Conservation (phyloP, 805 yeast species). For the Lipomyces yamadae region DNA sequence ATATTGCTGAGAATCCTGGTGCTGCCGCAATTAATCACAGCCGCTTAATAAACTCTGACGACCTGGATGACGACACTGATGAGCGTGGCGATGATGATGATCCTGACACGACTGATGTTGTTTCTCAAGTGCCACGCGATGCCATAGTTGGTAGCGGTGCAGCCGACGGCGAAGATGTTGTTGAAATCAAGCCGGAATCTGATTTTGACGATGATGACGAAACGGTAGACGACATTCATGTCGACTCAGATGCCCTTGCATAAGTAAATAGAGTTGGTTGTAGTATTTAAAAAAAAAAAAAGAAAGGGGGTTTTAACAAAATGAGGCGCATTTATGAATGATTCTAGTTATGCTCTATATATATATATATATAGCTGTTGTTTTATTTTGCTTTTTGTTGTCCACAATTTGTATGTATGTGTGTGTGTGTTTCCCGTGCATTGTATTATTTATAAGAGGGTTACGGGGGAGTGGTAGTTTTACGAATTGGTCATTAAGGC, state of each 20-base stretch:
- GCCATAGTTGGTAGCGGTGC: conserved; percentile 11
- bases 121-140: neutral
- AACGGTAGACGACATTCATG: conserved; percentile 18
- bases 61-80: conserved; percentile 15
- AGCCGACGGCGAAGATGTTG: conserved; percentile 18
- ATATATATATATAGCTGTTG: neutral
- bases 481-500: neutral
- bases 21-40: conserved; percentile 7
- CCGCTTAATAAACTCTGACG: conserved; percentile 8
- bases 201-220: conserved; percentile 15
- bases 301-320: neutral
- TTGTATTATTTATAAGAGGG: neutral
- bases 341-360: neutral
- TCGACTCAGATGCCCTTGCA: neutral
- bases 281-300: no score
- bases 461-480: neutral
- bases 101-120: conserved; percentile 1
- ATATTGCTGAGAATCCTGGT: neutral
- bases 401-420: neutral
- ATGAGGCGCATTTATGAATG: neutral
- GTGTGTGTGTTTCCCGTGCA: neutral
- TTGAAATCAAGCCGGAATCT: conserved; percentile 18
- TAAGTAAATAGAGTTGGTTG: neutral
- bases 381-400: neutral
- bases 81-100: conserved; percentile 18